These are phyloP conservation scores for Aristolochia californica DNA, from an alignment of 164 flowering plant genomes.

Conservation along the genomic window DNA sequence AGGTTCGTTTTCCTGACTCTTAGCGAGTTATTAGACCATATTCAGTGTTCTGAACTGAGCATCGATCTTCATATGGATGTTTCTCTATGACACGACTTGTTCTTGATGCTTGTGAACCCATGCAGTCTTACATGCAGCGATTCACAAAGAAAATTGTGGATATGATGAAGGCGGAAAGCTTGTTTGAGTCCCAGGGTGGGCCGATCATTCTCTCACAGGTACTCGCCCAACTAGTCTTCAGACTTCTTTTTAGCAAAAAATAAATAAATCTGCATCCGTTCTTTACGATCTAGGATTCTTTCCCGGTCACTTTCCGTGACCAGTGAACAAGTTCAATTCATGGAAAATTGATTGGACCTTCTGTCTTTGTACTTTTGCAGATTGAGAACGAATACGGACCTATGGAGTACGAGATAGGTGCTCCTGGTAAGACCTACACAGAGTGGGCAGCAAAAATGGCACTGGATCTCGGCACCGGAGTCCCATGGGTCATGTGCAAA, in stretches of 20 bases:
- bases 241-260: too few species aligned
- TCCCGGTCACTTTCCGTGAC: too few species aligned
- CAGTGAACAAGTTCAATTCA: not conserved
- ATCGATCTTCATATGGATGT: too few species aligned
- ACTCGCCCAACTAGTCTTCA: too few species aligned
- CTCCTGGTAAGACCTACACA: constrained; percentile 62
- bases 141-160: constrained; percentile 77
- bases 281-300: too few species aligned
- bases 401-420: constrained; percentile 67
- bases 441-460: constrained; percentile 90
- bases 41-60: too few species aligned
- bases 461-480: constrained; percentile 66
- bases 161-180: constrained; percentile 81
- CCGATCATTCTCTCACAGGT: constrained; percentile 87
- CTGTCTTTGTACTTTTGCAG: constrained; percentile 5
- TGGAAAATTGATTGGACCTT: not conserved
- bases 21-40: not conserved
- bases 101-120: not conserved
- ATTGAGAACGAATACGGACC: constrained; percentile 90
- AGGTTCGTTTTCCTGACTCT: constrained; percentile 37
- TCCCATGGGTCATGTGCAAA: constrained; percentile 98
- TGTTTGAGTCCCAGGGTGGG: constrained; percentile 86
- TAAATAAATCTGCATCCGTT: not conserved
- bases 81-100: not conserved
- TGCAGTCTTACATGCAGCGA: constrained; percentile 58